Base-by-base conservation (phyloP, 2,329 filamentous ascomycete species). In the Xylaria polymorpha region DNA sequence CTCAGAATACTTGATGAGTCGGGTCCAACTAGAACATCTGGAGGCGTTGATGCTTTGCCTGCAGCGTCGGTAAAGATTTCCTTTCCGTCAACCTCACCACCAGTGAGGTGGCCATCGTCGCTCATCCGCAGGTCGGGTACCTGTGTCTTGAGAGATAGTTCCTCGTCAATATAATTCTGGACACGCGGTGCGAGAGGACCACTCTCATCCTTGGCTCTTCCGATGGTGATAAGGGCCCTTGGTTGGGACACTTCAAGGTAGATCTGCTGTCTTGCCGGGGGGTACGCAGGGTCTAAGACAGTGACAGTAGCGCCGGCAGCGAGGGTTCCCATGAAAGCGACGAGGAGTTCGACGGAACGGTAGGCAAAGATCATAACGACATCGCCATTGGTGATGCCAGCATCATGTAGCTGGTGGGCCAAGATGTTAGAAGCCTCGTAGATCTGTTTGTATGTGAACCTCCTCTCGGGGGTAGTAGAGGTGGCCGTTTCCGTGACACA, bases 331-430 rank as follows among this genome's bases (percentile, higher is more conserved):
- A 97, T 97, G 63, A 94, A 90, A 43, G 91, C 93, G 56, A 83
- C 77, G 51, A 88, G 84, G 85, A 89, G 79, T 35, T 88, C 86
- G 41, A 97, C 94, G 66, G 90, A 90, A 67, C 94, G 89, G 81
- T 97, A 88, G 65, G 93, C 93, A 78, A 90, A 98, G 71, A 96
- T 92, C 93, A 97, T 97, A 75, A 97, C 94, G 2, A 97, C 94
- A 77, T 98, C 94, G 9, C 94, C 94, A 73, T 89, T 85, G 68
- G 90, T 85, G 71, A 94, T 85, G 67, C 94, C 94, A 75, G 89
- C 86, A 60, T 91, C 85, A 63, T 92, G 87, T 22, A 98, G 85
- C 77, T 97, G 88, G 81, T 97, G 90, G 25, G 94, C 92, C 7
- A 98, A 80, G 20, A 89, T 85, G 78, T 97, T 97, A 37, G 93